Conservation (phyloP, 768 basidiomycete genomes). For the Termitomyces sp. region DNA sequence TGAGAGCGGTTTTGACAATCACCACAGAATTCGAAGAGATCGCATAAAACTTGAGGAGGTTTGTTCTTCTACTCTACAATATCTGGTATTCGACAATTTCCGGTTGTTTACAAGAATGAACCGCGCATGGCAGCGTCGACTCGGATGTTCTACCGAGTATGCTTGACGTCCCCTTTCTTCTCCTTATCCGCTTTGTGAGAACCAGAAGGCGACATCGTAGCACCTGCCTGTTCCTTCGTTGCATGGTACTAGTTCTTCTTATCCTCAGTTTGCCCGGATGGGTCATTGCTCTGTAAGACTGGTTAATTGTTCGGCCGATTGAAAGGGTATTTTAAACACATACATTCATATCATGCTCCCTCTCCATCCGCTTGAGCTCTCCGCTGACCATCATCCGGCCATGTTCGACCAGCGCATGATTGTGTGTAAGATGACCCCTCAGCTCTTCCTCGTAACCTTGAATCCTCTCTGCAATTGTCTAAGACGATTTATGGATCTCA, state of each 20-base stretch:
- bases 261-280: constrained; percentile 17
- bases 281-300: constrained; percentile 8
- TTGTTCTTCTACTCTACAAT: too few relatives aligned
- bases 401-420: constrained; percentile 21
- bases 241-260: constrained; percentile 3
- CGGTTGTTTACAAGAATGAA: not conserved
- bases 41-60: too few relatives aligned
- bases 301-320: not conserved
- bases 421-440: constrained; percentile 28
- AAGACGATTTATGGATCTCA: not conserved
- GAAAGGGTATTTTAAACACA: not conserved
- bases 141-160: not conserved
- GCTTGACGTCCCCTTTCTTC: constrained; percentile 13
- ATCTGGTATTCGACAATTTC: not conserved
- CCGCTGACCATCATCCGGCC: constrained; percentile 29
- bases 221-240: constrained; percentile 24
- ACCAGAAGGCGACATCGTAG: constrained; percentile 24
- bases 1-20: not conserved
- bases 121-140: not conserved
- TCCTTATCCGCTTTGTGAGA: constrained; percentile 20
- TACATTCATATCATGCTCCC: constrained; percentile 21
- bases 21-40: not conserved
- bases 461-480: constrained; percentile 30
- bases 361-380: constrained; percentile 27
- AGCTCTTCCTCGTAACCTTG: constrained; percentile 30